A percentile compares a stretch with the other conserved stretches of the same genome.
Evolutionary conservation across 73 alveolate species (phyloP).

Genomic region (Urostyla sp.): DNA sequence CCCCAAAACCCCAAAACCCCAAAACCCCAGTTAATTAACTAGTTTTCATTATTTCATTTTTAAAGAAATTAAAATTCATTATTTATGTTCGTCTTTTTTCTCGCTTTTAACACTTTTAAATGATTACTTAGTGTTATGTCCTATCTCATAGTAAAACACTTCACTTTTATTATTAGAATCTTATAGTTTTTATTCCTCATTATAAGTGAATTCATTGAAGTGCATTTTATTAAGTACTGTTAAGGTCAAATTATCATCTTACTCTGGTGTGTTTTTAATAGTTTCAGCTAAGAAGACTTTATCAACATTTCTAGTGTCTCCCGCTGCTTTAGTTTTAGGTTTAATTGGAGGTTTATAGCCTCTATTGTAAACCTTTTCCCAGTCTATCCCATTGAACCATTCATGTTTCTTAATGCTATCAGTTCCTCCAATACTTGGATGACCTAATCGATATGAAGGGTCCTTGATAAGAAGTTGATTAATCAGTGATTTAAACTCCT

Average conservation of each 20-base stretch:
- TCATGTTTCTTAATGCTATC: conserved; percentile 78
- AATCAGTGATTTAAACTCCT: conserved; percentile 53
- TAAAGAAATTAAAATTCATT: neutral
- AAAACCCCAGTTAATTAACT: no score
- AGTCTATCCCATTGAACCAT: conserved; percentile 81
- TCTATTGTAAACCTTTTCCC: conserved; percentile 74
- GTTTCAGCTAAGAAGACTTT: conserved; percentile 7
- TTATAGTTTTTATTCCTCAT: conserved; percentile 9
- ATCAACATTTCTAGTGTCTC: conserved; percentile 79
- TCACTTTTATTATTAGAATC: neutral
- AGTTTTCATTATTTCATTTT: no score
- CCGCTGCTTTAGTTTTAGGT: conserved; percentile 70
- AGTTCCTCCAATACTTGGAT: conserved; percentile 64
- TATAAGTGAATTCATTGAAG: conserved; percentile 40
- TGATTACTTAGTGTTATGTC: no score
- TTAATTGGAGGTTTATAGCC: conserved; percentile 76
- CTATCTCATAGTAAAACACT: no score
- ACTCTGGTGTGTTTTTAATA: conserved; percentile 41
- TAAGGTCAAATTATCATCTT: conserved; percentile 26
- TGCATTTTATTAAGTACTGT: conserved; percentile 50
- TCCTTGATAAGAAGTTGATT: conserved; percentile 74
- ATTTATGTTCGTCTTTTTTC: no score
- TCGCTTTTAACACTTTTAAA: no score
- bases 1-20: no score
- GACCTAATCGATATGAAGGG: conserved; percentile 79